Percentiles rank a stretch among this genome's conserved stretches.
Evolutionary conservation across 768 basidiomycete genomes (phyloP).

Genomic region (Russula compacta): DNA sequence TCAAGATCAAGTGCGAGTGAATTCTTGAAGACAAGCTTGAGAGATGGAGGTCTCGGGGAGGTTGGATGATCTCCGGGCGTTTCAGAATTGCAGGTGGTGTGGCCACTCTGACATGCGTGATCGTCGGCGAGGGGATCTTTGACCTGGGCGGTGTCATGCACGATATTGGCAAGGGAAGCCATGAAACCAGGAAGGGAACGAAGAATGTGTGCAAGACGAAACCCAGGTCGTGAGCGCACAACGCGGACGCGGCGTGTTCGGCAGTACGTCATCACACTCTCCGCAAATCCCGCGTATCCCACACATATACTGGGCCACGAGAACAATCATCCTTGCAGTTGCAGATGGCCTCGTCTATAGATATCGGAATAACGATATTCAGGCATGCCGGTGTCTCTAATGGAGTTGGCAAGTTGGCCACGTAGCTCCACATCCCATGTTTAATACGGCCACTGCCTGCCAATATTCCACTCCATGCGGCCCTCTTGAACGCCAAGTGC

Average conservation of each 20-base stretch:
- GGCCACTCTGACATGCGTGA: not conserved
- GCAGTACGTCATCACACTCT: not conserved
- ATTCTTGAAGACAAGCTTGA: not conserved
- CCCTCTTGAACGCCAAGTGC: too few relatives aligned
- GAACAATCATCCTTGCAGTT: too few relatives aligned
- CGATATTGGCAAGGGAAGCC: not conserved
- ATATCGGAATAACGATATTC: too few relatives aligned
- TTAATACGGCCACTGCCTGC: too few relatives aligned
- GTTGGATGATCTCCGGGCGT: not conserved
- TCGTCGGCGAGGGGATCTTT: not conserved
- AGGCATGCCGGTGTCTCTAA: too few relatives aligned
- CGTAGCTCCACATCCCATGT: too few relatives aligned
- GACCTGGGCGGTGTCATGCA: not conserved
- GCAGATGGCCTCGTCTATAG: too few relatives aligned
- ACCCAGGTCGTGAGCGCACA: not conserved
- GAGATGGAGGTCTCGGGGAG: not conserved
- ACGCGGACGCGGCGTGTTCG: not conserved
- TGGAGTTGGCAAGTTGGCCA: too few relatives aligned
- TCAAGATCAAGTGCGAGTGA: not conserved
- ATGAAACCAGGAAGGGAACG: not conserved
- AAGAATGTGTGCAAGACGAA: not conserved
- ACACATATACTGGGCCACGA: too few relatives aligned
- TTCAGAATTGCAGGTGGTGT: not conserved
- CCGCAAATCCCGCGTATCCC: too few relatives aligned
- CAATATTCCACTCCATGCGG: too few relatives aligned